A percentile compares a stretch with the other conserved stretches of the same genome.
Conservation (phyloP, 148 eudicot genomes). For the Talinum fruticosum region DNA sequence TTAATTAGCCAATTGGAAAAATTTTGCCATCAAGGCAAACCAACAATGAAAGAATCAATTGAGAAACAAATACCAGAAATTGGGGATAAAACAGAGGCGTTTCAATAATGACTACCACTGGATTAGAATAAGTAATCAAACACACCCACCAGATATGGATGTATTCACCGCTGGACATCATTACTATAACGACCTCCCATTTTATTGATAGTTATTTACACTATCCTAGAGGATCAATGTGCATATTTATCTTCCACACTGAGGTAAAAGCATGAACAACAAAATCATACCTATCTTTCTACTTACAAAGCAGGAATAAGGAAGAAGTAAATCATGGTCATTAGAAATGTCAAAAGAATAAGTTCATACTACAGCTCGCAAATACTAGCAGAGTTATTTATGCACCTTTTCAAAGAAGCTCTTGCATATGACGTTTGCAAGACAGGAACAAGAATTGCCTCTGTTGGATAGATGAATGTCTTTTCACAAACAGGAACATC, state of each 20-base stretch:
- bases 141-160: background rate
- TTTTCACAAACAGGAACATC: slow-evolving; percentile 51
- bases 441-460: slow-evolving; percentile 88
- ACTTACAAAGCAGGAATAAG: background rate
- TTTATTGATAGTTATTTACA: background rate
- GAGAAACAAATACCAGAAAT: background rate
- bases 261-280: slow-evolving; percentile 3
- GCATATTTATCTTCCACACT: background rate
- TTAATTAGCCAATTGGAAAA: background rate
- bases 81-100: background rate
- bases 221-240: background rate
- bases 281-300: background rate
- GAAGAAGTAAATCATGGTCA: background rate
- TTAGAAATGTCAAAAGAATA: slow-evolving; percentile 3
- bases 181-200: background rate
- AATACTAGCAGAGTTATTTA: slow-evolving; percentile 3
- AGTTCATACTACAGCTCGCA: background rate
- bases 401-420: slow-evolving; percentile 75
- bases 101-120: background rate
- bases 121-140: background rate
- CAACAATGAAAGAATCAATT: background rate
- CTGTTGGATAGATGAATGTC: slow-evolving; percentile 74
- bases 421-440: slow-evolving; percentile 79
- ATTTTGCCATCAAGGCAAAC: background rate
- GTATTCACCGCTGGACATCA: background rate